These are phyloP conservation scores for Xylaria palmicola DNA, from an alignment of 495 filamentous ascomycete species.

Conservation along the genomic window DNA sequence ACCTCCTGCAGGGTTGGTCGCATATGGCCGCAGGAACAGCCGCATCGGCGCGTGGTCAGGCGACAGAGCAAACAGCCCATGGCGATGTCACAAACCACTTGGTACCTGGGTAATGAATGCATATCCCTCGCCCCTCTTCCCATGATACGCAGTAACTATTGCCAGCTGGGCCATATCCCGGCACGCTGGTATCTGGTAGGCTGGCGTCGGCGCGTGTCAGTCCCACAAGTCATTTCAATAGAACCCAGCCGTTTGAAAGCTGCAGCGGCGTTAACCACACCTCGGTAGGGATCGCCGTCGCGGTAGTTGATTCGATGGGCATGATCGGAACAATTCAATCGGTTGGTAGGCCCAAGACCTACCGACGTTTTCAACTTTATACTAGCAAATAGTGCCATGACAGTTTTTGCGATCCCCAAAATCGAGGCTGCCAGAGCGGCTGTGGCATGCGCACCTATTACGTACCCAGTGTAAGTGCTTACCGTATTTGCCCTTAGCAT, in stretches of 20 bases:
- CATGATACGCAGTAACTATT: neutral
- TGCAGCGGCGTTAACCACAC: neutral
- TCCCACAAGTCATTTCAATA: neutral
- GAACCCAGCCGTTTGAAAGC: neutral
- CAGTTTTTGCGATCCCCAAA: too few relatives aligned
- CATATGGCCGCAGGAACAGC: slow-evolving; percentile 31
- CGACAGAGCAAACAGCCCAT: slow-evolving; percentile 24
- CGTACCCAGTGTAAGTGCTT: too few relatives aligned
- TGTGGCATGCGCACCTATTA: too few relatives aligned
- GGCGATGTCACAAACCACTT: neutral
- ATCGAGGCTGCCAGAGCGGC: too few relatives aligned
- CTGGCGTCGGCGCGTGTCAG: too few relatives aligned
- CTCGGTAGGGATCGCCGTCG: neutral
- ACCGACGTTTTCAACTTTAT: too few relatives aligned
- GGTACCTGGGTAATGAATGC: neutral
- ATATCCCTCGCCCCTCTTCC: neutral
- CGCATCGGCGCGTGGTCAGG: slow-evolving; percentile 31
- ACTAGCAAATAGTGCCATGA: too few relatives aligned
- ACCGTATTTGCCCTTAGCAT: too few relatives aligned
- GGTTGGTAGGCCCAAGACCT: neutral
- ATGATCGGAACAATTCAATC: too few relatives aligned
- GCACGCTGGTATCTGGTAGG: too few relatives aligned
- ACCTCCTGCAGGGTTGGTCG: slow-evolving; percentile 20
- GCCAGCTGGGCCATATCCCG: too few relatives aligned
- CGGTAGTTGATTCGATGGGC: neutral